These are phyloP conservation scores for Kwoniella bestiolae DNA, from an alignment of 768 basidiomycete genomes.

Conservation along the genomic window DNA sequence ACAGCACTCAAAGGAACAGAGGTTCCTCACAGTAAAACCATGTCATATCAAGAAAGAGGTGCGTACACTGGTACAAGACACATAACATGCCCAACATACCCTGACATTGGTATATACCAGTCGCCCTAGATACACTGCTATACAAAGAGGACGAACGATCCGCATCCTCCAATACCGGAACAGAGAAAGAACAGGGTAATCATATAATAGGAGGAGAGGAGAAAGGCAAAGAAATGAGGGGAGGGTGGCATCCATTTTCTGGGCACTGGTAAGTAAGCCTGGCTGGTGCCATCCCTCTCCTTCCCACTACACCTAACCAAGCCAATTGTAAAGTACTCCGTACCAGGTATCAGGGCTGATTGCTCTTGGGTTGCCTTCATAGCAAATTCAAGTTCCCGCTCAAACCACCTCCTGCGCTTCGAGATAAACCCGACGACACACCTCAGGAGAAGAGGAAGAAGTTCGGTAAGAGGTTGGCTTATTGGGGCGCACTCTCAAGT, in stretches of 20 bases:
- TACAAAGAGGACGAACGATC: not conserved
- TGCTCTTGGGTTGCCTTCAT: not conserved
- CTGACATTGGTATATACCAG: not conserved
- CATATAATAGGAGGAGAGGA: not conserved
- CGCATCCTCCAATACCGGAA: not conserved
- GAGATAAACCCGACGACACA: not conserved
- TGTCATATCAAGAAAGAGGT: not conserved
- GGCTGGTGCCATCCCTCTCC: not conserved
- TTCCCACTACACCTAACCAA: too few relatives aligned
- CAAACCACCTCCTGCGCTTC: not conserved
- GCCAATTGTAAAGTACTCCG: not conserved
- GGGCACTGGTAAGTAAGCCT: not conserved
- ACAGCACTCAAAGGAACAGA: too few relatives aligned
- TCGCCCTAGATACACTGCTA: not conserved
- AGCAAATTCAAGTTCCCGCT: constrained; percentile 1
- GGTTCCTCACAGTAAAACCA: not conserved
- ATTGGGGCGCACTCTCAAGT: not conserved
- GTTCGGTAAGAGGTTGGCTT: not conserved
- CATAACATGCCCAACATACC: too few relatives aligned
- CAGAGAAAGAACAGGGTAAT: not conserved
- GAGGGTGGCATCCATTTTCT: not conserved
- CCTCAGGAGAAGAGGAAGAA: constrained; percentile 3
- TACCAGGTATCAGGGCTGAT: not conserved
- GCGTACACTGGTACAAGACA: too few relatives aligned
- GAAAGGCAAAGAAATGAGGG: too few relatives aligned